Percentiles rank a stretch among this genome's conserved stretches.
Evolutionary conservation across 164 flowering plant genomes (phyloP).

Genomic region (Dillenia turbinata): DNA sequence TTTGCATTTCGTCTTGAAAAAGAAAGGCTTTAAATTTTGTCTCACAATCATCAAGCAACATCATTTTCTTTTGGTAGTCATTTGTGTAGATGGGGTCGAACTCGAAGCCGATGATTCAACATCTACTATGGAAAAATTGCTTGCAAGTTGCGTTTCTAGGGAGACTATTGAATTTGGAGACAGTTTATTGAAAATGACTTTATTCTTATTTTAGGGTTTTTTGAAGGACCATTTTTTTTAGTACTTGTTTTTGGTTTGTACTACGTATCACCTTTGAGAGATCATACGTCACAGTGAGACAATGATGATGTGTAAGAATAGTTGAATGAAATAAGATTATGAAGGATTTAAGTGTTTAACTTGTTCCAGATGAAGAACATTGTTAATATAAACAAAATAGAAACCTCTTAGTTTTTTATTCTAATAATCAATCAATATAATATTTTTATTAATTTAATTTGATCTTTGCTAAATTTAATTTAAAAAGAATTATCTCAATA

Average conservation of each 20-base stretch:
- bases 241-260: too few species aligned
- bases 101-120: neutral
- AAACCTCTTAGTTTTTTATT: too few species aligned
- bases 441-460: too few species aligned
- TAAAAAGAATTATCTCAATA: too few species aligned
- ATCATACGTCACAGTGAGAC: neutral
- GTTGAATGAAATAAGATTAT: conserved; percentile 9
- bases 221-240: neutral
- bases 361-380: neutral
- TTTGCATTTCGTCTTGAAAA: neutral
- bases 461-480: too few species aligned
- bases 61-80: conserved; percentile 10
- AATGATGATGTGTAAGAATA: neutral
- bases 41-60: conserved; percentile 25
- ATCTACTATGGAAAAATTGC: neutral
- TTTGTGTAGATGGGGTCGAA: conserved; percentile 9
- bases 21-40: conserved; percentile 20
- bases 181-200: neutral
- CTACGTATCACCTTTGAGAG: too few species aligned
- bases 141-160: neutral
- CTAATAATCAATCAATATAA: too few species aligned
- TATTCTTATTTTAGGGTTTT: conserved; percentile 3
- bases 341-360: neutral
- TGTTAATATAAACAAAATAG: too few species aligned
- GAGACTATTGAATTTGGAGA: too few species aligned